Base-by-base conservation (phyloP, 805 yeast species). In the Candida sonorensis region DNA sequence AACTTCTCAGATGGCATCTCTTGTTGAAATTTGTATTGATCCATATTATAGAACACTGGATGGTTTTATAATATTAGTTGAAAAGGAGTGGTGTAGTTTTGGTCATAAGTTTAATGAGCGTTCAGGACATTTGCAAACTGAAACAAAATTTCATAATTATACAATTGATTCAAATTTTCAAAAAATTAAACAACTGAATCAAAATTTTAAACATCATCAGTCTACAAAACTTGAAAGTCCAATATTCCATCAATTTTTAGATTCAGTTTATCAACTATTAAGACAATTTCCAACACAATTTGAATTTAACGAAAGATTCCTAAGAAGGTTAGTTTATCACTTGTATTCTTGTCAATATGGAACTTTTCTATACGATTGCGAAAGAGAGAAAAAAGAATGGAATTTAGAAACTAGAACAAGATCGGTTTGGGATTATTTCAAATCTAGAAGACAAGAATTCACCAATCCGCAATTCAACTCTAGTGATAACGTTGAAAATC, bases 281-380 rank as follows among this genome's bases (percentile, higher is more conserved):
- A 56, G 75, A 7, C 94, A 86, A 50, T 67, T 73, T 44, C 95
- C 95, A 0, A 48, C 61, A 1, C 59, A 64, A 28, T 92, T 92
- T 55, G 95, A 90, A 57, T 88, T 79, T 58, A 87, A 88, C 50
- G 95, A 88, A 53, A 61, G 96, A 32, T 86, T 92, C 46, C 55
- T 92, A 41, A 72, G 95, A 43, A 62, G 97, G 31, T 62, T 92
- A 35, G 67, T 86, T 14, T 92, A 92, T 52, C 97, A 92, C 54
- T 61, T 82, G 30, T 85, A 87, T 50, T 84, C 97, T 1, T 87
- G 97, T 47, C 97, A 92, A 55, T 92, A 87, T 57, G 97, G 97
- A 3, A 77, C 95, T 1, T 92, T 92, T 47, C 54, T 92, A 33
- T 77, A 73, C 44, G 81, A 92, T 49, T 69, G 72, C 27, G 96